Conservation (phyloP, 495 filamentous ascomycete genomes). For the Penicillium canariense region DNA sequence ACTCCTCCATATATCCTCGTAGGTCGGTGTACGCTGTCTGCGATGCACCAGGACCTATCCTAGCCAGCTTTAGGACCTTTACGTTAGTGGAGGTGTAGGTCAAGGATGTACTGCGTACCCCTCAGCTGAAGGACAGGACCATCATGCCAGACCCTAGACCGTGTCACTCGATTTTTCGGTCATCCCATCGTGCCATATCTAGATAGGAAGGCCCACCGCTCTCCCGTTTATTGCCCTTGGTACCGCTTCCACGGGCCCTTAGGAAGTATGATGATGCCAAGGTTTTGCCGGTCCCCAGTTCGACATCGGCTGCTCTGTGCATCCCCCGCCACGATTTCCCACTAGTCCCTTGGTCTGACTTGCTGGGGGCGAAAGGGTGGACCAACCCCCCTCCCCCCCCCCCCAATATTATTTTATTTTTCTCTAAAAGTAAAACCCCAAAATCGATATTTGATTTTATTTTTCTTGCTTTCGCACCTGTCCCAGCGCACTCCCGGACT, state of each 20-base stretch:
- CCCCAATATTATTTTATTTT: background rate
- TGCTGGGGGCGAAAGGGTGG: conserved; percentile 6
- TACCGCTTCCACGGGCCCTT: too few species aligned
- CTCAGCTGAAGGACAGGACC: background rate
- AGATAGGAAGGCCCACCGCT: too few species aligned
- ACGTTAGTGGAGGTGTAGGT: background rate
- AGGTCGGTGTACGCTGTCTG: background rate
- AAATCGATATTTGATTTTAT: background rate
- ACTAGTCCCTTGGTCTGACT: conserved; percentile 17
- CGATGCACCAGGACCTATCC: background rate
- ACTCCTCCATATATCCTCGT: background rate
- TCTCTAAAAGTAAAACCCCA: too few species aligned
- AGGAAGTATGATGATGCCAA: background rate
- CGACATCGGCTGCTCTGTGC: conserved; percentile 22
- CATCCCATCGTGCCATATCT: too few species aligned
- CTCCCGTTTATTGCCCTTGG: too few species aligned
- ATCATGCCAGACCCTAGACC: background rate
- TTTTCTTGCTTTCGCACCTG: too few species aligned
- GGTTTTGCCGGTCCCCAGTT: conserved; percentile 6
- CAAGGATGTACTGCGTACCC: background rate
- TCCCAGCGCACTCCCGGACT: too few species aligned
- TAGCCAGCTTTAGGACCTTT: background rate
- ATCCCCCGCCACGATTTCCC: conserved; percentile 36
- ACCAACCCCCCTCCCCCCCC: background rate
- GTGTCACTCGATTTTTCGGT: conserved; percentile 1